These are phyloP conservation scores for Rutidosis leptorrhynchoides DNA, from an alignment of 129 eudicot species.

Conservation along the genomic window DNA sequence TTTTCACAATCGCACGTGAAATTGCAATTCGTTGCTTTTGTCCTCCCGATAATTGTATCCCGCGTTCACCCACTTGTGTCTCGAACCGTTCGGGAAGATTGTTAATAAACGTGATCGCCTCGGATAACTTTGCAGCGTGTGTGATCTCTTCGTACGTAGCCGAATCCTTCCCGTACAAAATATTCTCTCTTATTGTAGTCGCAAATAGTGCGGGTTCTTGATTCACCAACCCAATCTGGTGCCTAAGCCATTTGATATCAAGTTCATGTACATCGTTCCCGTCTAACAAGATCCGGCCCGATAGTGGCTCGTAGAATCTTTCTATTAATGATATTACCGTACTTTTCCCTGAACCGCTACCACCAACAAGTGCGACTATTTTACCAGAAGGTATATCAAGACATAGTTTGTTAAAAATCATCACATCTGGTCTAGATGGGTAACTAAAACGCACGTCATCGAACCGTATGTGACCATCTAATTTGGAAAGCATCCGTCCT, in stretches of 20 bases:
- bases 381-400: slow-evolving; percentile 90
- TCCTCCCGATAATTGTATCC: slow-evolving; percentile 92
- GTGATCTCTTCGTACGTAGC: slow-evolving; percentile 84
- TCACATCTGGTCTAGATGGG: slow-evolving; percentile 90
- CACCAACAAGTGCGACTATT: slow-evolving; percentile 94
- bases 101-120: slow-evolving; percentile 74
- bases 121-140: slow-evolving; percentile 95
- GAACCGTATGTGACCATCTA: slow-evolving; percentile 84
- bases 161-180: slow-evolving; percentile 82
- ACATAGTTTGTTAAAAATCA: slow-evolving; percentile 59
- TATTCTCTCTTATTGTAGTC: slow-evolving; percentile 86
- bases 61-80: slow-evolving; percentile 99
- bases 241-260: slow-evolving; percentile 87
- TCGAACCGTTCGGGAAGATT: slow-evolving; percentile 96
- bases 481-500: slow-evolving; percentile 50
- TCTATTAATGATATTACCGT: slow-evolving; percentile 91
- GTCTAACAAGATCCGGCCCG: slow-evolving; percentile 71
- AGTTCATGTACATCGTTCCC: slow-evolving; percentile 62
- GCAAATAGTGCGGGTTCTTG: slow-evolving; percentile 99
- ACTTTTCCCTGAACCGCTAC: slow-evolving; percentile 98
- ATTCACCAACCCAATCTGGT: slow-evolving; percentile 87
- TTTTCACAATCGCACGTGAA: slow-evolving; percentile 90
- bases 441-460: slow-evolving; percentile 82
- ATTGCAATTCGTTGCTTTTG: slow-evolving; percentile 98
- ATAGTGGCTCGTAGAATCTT: slow-evolving; percentile 86